A percentile compares a stretch with the other conserved stretches of the same genome.
Conservation (phyloP, 768 basidiomycete species). For the Udeniomyces megalosporus region DNA sequence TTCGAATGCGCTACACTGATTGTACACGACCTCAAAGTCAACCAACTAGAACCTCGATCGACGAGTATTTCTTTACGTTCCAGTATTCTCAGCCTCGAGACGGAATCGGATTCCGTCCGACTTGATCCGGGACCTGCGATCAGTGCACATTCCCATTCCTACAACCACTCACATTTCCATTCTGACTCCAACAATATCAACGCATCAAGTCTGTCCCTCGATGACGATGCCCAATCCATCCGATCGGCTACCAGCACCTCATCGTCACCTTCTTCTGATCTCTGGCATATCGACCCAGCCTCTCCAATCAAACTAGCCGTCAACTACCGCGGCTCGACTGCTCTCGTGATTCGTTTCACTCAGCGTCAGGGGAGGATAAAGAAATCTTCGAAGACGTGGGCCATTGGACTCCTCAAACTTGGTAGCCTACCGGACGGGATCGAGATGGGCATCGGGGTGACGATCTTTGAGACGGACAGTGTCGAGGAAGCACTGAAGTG, state of each 20-base stretch:
- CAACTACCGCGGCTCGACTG: constrained; percentile 28
- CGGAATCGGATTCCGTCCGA: constrained; percentile 22
- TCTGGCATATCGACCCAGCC: constrained; percentile 14
- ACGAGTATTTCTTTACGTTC: constrained; percentile 2
- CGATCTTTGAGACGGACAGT: constrained; percentile 21
- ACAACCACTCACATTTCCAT: background rate
- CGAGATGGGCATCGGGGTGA: constrained; percentile 16
- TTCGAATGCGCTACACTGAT: constrained; percentile 27
- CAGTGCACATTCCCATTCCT: no score
- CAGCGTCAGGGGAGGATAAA: constrained; percentile 19
- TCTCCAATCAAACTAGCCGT: constrained; percentile 23
- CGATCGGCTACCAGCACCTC: background rate
- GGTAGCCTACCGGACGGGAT: constrained; percentile 21
- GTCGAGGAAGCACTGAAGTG: constrained; percentile 19
- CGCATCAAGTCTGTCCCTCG: background rate
- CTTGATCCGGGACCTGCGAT: constrained; percentile 1
- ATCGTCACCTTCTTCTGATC: background rate
- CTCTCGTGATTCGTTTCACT: constrained; percentile 23
- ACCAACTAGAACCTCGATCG: constrained; percentile 18
- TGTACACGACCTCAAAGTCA: constrained; percentile 18
- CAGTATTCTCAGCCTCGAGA: constrained; percentile 21
- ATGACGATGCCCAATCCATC: background rate
- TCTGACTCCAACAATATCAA: background rate
- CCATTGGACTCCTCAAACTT: constrained; percentile 22
- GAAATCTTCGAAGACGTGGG: constrained; percentile 22